A percentile compares a stretch with the other conserved stretches of the same genome.
Conservation (phyloP, 345 rosid genomes). For the Eutrema yunnanense region DNA sequence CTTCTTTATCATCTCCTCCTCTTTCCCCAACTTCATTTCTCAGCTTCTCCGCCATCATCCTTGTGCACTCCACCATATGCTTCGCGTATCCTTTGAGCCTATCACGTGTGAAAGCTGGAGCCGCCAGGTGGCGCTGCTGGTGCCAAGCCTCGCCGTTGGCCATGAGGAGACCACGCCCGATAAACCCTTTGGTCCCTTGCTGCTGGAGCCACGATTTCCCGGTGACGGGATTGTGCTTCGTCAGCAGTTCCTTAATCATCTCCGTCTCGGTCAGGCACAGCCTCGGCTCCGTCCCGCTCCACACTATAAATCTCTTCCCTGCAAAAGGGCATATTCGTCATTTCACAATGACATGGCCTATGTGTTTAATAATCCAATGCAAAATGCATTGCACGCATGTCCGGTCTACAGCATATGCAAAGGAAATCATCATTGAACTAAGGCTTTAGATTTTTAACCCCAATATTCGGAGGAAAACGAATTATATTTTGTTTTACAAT, state of each 20-base stretch:
- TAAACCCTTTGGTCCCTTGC: slow-evolving; percentile 80
- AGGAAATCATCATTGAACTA: not conserved
- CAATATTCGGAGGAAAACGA: not conserved
- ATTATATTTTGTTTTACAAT: not conserved
- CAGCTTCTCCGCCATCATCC: slow-evolving; percentile 48
- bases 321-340: slow-evolving; percentile 3
- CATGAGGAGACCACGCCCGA: slow-evolving; percentile 77
- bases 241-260: slow-evolving; percentile 64
- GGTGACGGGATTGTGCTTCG: slow-evolving; percentile 59
- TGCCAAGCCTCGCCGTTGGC: slow-evolving; percentile 67
- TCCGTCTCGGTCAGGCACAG: slow-evolving; percentile 73
- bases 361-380: not conserved
- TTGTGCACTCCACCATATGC: slow-evolving; percentile 85
- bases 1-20: slow-evolving; percentile 65
- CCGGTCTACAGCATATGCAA: not conserved
- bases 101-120: slow-evolving; percentile 60
- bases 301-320: slow-evolving; percentile 84
- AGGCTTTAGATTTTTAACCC: not conserved
- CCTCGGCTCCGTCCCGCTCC: slow-evolving; percentile 92
- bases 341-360: not conserved
- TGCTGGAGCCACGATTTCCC: slow-evolving; percentile 95
- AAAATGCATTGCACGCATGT: not conserved
- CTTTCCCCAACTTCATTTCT: slow-evolving; percentile 38
- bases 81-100: slow-evolving; percentile 72
- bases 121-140: slow-evolving; percentile 47